A percentile compares a stretch with the other conserved stretches of the same genome.
Conservation (phyloP, 148 eudicot genomes). For the Simmondsia chinensis region DNA sequence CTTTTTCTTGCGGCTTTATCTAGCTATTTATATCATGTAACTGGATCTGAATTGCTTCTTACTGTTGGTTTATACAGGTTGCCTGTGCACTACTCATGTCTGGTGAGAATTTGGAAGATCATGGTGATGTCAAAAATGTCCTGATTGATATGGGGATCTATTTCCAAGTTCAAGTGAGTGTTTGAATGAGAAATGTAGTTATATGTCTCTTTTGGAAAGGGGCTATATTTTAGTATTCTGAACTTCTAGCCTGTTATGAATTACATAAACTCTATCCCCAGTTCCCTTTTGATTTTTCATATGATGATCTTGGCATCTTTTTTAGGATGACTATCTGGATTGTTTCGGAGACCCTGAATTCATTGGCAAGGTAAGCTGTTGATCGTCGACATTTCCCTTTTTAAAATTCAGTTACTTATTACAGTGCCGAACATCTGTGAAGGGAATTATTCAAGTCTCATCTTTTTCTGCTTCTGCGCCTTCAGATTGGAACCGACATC, state of each 20-base stretch:
- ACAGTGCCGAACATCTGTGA: background rate
- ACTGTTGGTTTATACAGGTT: slow-evolving; percentile 30
- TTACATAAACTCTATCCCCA: background rate
- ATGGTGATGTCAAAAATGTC: slow-evolving; percentile 42
- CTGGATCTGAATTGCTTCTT: slow-evolving; percentile 1
- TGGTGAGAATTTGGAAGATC: slow-evolving; percentile 67
- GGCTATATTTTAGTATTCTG: no score
- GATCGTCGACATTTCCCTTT: no score
- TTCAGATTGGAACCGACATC: slow-evolving; percentile 84
- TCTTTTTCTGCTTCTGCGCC: background rate
- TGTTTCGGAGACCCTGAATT: slow-evolving; percentile 60
- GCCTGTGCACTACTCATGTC: slow-evolving; percentile 81
- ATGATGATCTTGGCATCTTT: background rate
- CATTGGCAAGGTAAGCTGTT: slow-evolving; percentile 58
- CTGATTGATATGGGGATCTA: slow-evolving; percentile 65
- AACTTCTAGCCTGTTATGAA: no score
- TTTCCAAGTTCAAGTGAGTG: slow-evolving; percentile 69
- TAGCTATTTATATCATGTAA: background rate
- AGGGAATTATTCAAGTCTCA: background rate
- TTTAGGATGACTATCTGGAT: slow-evolving; percentile 76
- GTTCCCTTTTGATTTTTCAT: background rate
- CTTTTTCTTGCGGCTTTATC: no score
- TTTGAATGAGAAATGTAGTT: background rate
- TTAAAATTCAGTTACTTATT: background rate
- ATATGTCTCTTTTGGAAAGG: no score